phyloP scores from a whole-genome alignment of 176 grass and related monocot genomes.

The Hordeum marinum region DNA sequence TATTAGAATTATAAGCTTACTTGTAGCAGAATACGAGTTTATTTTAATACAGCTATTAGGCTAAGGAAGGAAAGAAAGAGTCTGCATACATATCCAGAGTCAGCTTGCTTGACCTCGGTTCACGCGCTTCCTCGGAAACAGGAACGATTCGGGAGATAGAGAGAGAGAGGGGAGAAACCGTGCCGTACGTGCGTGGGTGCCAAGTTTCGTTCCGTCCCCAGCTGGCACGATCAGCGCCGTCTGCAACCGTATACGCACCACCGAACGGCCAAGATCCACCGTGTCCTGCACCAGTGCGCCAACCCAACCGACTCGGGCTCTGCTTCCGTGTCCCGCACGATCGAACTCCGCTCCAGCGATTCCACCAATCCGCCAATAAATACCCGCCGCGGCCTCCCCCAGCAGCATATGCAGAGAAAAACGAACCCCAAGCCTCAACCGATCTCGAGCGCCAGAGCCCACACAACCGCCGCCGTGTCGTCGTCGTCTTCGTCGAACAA shows the following conservation, averaged over 20 bases:
- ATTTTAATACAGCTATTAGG: too few species aligned
- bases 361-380: constrained; percentile 25
- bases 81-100: too few species aligned
- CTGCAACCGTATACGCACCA: not conserved
- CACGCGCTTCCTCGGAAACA: not conserved
- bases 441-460: not conserved
- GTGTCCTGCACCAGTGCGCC: not conserved
- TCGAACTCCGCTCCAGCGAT: not conserved
- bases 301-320: not conserved
- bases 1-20: too few species aligned
- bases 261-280: not conserved
- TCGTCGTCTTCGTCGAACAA: not conserved
- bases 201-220: not conserved
- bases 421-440: constrained; percentile 7
- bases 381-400: not conserved
- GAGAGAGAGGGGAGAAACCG: not conserved
- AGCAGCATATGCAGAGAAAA: not conserved
- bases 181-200: not conserved
- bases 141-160: not conserved
- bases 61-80: too few species aligned
- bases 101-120: not conserved
- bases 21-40: too few species aligned
- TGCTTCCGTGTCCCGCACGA: not conserved
- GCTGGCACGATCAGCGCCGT: not conserved
- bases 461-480: not conserved